Base-by-base conservation (phyloP, 441 rosid genomes). In the Mallotus japonicus region DNA sequence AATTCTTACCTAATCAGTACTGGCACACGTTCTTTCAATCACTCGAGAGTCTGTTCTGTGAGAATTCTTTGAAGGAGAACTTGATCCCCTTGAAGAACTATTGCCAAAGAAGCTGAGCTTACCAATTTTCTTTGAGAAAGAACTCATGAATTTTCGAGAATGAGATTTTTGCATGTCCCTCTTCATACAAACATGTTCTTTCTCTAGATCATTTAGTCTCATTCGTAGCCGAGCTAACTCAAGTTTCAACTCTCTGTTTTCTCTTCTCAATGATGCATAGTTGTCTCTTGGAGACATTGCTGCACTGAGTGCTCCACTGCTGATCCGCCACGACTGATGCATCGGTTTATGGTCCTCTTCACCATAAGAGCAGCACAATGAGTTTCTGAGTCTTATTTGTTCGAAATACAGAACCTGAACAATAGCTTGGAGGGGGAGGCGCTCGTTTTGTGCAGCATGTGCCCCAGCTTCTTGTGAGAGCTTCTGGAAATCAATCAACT, bases 261-360 rank as follows among this genome's bases (percentile, higher is more conserved):
- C 99, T 68, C 98, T 74, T 87, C 99, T 90, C 62, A 95, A 77
- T 11, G 99, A 95, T 24, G 99, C 97, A 12, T 92, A 95, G 85
- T 95, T 95, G 87, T 95, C 99, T 75, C 90, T 85, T 0, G 99
- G 99, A 24, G 99, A 95, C 97, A 92, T 91, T 50, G 97, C 92
- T 67, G 97, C 97, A 42, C 99, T 95, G 71, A 92, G 92, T n/a
- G 95, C 98, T 59, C 99, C 97, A 0, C 98, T 95, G 84, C 92
- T 91, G 74, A 88, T 86, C 69, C 97, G 83, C 99, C 97, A 92
- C 15, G 99, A 88, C 78, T 87, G 94, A 68, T 85, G 91, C 81
- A 80, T 82, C 16, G 94, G 95, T 82, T 92, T 90, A 72, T 71
- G 89, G 40, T 95, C 96, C 7, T 91, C 96, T 0, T 92, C 97